Percentiles rank a stretch among this genome's conserved stretches.
These are phyloP conservation scores for Centella asiatica DNA, from an alignment of 129 eudicot species.

Conservation along the genomic window DNA sequence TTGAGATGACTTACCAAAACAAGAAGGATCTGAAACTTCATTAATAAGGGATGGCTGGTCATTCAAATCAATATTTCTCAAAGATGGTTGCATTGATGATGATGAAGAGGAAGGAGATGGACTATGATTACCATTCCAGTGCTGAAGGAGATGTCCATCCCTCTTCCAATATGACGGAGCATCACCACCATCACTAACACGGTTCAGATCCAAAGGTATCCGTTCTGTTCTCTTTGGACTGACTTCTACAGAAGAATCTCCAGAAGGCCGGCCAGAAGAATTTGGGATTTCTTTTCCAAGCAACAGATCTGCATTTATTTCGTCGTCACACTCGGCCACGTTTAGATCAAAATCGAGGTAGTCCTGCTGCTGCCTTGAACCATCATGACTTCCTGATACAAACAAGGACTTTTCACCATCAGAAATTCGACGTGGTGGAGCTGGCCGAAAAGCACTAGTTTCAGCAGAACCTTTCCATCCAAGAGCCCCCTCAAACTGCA, in stretches of 20 bases:
- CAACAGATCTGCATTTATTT: slow-evolving; percentile 24
- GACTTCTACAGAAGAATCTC: slow-evolving; percentile 40
- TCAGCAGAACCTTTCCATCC: slow-evolving; percentile 93
- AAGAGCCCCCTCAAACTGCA: slow-evolving; percentile 59
- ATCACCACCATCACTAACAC: slow-evolving; percentile 38
- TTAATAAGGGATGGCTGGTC: slow-evolving; percentile 44
- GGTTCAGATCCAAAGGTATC: slow-evolving; percentile 61
- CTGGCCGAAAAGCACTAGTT: slow-evolving; percentile 75
- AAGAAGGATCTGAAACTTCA: slow-evolving; percentile 29
- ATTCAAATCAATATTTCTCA: slow-evolving; percentile 51
- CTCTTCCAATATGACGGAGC: slow-evolving; percentile 45
- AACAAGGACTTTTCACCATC: slow-evolving; percentile 34
- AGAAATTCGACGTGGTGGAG: slow-evolving; percentile 40
- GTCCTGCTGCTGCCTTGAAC: slow-evolving; percentile 26
- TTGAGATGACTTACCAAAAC: slow-evolving; percentile 35
- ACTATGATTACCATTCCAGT: slow-evolving; percentile 32
- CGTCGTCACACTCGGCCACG: slow-evolving; percentile 44
- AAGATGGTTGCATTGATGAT: slow-evolving; percentile 41
- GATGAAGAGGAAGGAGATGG: slow-evolving; percentile 58
- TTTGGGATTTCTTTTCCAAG: slow-evolving; percentile 28
- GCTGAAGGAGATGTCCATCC: slow-evolving; percentile 26
- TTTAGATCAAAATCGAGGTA: slow-evolving; percentile 61
- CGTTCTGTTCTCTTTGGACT: slow-evolving; percentile 39
- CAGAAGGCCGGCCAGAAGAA: slow-evolving; percentile 27
- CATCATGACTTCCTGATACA: slow-evolving; percentile 31